Conservation (phyloP, 495 filamentous ascomycete species). For the Pseudoneurospora amorphoporcata region DNA sequence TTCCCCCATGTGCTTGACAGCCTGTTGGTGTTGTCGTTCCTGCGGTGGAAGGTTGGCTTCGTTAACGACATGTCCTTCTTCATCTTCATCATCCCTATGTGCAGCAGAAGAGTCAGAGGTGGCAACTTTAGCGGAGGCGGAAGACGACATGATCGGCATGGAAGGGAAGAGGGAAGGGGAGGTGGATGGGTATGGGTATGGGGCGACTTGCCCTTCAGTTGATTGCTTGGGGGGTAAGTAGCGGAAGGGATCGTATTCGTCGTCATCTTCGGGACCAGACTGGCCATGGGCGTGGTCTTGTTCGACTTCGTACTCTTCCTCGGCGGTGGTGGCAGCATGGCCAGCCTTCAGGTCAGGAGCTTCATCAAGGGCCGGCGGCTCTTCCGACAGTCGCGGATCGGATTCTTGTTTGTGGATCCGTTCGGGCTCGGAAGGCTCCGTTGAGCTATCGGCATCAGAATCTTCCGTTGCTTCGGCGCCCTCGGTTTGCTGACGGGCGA, state of each 20-base stretch:
- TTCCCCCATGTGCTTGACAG: not conserved
- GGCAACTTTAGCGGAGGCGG: not conserved
- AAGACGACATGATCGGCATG: not conserved
- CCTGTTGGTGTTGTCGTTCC: not conserved
- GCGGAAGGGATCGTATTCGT: not conserved
- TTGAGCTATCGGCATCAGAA: not conserved
- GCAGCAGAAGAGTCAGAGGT: not conserved
- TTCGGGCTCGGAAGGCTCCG: not conserved
- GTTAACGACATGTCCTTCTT: not conserved
- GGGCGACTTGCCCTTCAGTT: not conserved
- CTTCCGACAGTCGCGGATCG: not conserved
- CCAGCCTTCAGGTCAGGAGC: not conserved
- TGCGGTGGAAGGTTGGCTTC: not conserved
- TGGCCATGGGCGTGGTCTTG: not conserved
- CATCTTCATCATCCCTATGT: not conserved
- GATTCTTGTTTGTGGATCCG: not conserved
- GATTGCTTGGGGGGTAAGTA: not conserved
- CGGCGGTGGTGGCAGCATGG: not conserved
- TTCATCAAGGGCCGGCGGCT: not conserved
- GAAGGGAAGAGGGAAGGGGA: not conserved
- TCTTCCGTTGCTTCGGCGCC: not conserved
- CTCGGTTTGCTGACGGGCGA: not conserved
- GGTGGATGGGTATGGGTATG: not conserved
- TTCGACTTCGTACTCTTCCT: not conserved
- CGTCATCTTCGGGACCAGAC: not conserved